Conservation (phyloP, 768 basidiomycete genomes). For the Xerocomellus chrysenteron region DNA sequence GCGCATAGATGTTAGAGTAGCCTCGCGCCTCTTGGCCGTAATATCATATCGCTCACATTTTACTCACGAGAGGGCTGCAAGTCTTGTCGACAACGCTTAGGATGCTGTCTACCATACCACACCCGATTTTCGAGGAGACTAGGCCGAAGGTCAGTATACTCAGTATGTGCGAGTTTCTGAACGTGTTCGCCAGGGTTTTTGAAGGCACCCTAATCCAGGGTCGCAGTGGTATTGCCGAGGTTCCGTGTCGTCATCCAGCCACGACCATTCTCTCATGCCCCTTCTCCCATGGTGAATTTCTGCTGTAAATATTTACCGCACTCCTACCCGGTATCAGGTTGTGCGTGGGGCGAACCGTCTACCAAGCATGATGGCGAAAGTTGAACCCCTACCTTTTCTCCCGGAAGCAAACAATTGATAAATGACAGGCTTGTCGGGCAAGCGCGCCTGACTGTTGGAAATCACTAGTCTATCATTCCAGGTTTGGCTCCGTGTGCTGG, state of each 20-base stretch:
- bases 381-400: too few species aligned
- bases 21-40: constrained; percentile 3
- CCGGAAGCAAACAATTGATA: background rate
- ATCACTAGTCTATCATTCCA: background rate
- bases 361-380: too few species aligned
- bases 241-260: background rate
- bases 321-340: background rate
- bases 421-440: background rate
- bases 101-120: background rate
- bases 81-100: background rate
- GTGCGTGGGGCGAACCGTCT: too few species aligned
- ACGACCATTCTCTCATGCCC: background rate
- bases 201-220: background rate
- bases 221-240: background rate
- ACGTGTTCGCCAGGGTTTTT: background rate
- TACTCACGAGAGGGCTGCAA: background rate
- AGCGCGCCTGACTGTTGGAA: too few species aligned
- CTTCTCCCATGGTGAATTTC: constrained; percentile 4
- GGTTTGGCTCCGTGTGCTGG: background rate
- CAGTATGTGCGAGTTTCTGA: background rate
- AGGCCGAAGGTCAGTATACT: background rate
- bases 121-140: background rate
- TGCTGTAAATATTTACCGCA: too few species aligned
- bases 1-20: constrained; percentile 20
- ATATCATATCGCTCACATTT: constrained; percentile 12